Percentiles rank a stretch among this genome's conserved stretches.
Evolutionary conservation across 257 asterid genomes (phyloP).

Genomic region (Solanum clarkiae): DNA sequence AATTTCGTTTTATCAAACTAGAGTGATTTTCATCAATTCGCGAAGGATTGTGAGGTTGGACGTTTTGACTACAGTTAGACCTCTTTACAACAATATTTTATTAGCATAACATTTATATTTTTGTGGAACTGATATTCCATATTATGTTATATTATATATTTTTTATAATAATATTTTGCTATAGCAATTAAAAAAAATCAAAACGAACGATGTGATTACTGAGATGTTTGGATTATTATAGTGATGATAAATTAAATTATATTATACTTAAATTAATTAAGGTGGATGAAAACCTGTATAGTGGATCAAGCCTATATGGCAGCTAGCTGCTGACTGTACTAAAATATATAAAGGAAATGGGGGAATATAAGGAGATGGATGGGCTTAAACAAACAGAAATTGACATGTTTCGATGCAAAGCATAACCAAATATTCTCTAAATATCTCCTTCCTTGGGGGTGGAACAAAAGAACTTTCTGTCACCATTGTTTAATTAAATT

Average conservation of each 20-base stretch:
- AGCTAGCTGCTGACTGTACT: not conserved
- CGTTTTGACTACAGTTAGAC: not conserved
- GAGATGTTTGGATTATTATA: not conserved
- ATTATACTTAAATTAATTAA: too few species aligned
- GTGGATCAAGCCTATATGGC: not conserved
- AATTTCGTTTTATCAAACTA: too few species aligned
- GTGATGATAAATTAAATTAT: not conserved
- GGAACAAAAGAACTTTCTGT: not conserved
- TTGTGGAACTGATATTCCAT: not conserved
- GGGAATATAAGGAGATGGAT: constrained; percentile 19
- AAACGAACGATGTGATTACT: not conserved
- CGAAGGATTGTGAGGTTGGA: too few species aligned
- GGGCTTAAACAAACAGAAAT: constrained; percentile 14
- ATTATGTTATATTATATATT: not conserved
- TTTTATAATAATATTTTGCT: too few species aligned
- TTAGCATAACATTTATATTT: too few species aligned
- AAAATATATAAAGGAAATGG: constrained; percentile 4
- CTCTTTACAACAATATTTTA: not conserved
- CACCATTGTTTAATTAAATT: not conserved
- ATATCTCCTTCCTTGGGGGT: not conserved
- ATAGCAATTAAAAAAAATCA: not conserved
- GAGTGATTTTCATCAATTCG: too few species aligned
- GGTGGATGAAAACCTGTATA: not conserved
- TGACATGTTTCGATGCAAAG: constrained; percentile 4
- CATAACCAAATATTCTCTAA: constrained; percentile 14